Percentiles rank a stretch among this genome's conserved stretches.
Conservation (phyloP, 495 filamentous ascomycete genomes). For the Articulospora tetracladia region DNA sequence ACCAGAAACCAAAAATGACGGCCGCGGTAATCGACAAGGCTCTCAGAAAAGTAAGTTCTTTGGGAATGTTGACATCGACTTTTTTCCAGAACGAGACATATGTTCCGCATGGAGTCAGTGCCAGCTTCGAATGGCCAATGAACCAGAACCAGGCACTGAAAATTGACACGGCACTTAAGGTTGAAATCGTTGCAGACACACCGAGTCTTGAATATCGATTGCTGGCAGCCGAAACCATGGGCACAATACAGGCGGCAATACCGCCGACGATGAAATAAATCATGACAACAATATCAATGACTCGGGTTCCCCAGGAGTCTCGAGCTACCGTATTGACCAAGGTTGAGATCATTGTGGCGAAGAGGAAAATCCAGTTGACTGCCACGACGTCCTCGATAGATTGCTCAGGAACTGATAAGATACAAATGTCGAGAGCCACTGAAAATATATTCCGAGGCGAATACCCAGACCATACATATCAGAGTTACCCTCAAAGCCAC, state of each 20-base stretch:
- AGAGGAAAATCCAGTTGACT: not conserved
- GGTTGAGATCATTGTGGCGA: not conserved
- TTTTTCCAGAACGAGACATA: not conserved
- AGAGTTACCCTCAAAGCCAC: constrained; percentile 26
- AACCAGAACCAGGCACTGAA: not conserved
- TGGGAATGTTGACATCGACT: not conserved
- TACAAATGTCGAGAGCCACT: constrained; percentile 23
- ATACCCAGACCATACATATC: constrained; percentile 38
- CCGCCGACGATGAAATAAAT: not conserved
- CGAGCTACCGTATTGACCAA: not conserved
- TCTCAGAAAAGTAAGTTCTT: not conserved
- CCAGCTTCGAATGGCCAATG: not conserved
- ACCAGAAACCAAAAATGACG: not conserved
- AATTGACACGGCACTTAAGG: not conserved
- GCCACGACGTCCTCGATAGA: not conserved
- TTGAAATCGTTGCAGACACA: not conserved
- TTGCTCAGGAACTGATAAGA: not conserved
- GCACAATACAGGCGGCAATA: not conserved
- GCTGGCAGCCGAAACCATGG: not conserved
- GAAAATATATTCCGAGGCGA: constrained; percentile 33
- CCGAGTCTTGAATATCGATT: not conserved
- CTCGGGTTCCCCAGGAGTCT: not conserved
- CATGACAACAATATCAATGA: not conserved
- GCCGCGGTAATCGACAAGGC: not conserved
- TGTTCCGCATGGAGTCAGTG: not conserved